A percentile compares a stretch with the other conserved stretches of the same genome.
phyloP scores from a whole-genome alignment of 2,329 filamentous ascomycete species.

The Helminthosporium solani region DNA sequence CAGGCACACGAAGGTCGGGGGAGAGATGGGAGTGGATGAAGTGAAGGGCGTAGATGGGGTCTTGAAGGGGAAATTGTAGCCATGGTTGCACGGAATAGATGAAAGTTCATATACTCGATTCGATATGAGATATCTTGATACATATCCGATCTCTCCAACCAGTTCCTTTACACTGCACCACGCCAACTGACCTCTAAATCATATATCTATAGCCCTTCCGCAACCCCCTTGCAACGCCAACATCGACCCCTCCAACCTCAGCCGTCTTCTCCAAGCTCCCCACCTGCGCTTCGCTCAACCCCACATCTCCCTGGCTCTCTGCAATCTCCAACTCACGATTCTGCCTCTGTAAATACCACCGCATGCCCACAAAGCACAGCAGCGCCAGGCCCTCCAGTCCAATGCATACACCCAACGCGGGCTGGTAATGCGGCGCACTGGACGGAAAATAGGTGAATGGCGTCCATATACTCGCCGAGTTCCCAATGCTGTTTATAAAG shows the following conservation, averaged over 20 bases:
- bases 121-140: too few species aligned
- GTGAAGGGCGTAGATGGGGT: background rate
- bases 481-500: conserved; percentile 58
- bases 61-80: background rate
- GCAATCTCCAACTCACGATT: conserved; percentile 54
- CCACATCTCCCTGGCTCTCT: conserved; percentile 51
- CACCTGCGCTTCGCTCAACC: conserved; percentile 52
- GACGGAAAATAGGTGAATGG: conserved; percentile 41
- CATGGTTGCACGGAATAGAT: too few species aligned
- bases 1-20: conserved; percentile 29
- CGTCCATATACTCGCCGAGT: conserved; percentile 53
- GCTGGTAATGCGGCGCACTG: conserved; percentile 19
- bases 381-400: conserved; percentile 19
- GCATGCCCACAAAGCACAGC: conserved; percentile 17
- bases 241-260: conserved; percentile 53
- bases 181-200: conserved; percentile 4
- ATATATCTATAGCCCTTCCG: conserved; percentile 57
- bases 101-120: too few species aligned
- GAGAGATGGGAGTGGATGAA: conserved; percentile 8
- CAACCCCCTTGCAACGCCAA: conserved; percentile 51
- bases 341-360: conserved; percentile 36
- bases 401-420: conserved; percentile 24
- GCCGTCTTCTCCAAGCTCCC: conserved; percentile 56
- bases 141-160: too few species aligned
- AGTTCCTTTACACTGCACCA: too few species aligned